Base-by-base conservation (phyloP, 441 rosid genomes). In the Arabidopsis hybrid region DNA sequence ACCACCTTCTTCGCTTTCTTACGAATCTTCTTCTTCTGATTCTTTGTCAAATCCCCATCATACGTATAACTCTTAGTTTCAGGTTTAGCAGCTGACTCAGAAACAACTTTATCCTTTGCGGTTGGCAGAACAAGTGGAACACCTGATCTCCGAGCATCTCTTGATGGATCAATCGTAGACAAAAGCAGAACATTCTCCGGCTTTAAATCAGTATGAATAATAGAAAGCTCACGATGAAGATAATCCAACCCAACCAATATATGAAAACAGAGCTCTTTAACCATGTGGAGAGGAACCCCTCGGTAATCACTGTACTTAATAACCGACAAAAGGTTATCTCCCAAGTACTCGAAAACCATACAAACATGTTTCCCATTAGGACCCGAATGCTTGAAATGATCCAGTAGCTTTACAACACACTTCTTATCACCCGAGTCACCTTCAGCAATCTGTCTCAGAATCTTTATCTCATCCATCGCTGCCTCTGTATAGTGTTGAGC, bases 401-500 rank as follows among this genome's bases (percentile, higher is more conserved):
- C 95, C 65, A 89, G 78, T 67, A 89, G 92, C 85, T 87, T 89
- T 52, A 89, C 95, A 39, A 89, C 92, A 59, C 85, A 89, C 64
- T 86, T 87, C 47, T 81, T 87, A 60, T 86, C 85, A 53, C 76
- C 85, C 0, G 81, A 59, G 42, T 87, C 95, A 32, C 92, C 88
- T 71, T 89, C 92, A 0, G 89, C 87, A 31, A 85, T 81, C 85
- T 87, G 95, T 66, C 79, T 83, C 58, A 89, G 70, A 61, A 89
- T 87, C 74, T 86, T 89, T 16, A 89, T 85, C 89, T 89, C 95
- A 62, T 89, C 95, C 90, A 87, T 87, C 0, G 95, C 95, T 2
- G 95, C 95, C 68, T 89, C 95, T 0, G 95, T 87, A 74, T 87
- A 89, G 60, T 87, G 92, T 79, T 86, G 90, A 34, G 95, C 92